These are phyloP conservation scores for Coccomyxa sp. DNA, from an alignment of 139 green algal genomes.

Conservation along the genomic window DNA sequence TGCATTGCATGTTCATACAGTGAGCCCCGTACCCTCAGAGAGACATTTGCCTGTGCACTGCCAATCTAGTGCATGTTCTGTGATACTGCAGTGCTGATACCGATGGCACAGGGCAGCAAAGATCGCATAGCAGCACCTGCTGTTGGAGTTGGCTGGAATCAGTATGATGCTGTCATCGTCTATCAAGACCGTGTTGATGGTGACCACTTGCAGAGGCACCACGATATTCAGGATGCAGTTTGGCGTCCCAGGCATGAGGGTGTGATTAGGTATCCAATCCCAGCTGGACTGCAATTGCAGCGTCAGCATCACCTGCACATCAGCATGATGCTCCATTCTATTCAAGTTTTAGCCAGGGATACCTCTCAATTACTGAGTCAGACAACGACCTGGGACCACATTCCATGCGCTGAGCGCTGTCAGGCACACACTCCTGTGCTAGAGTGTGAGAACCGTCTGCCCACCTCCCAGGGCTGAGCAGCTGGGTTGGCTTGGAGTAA, in stretches of 20 bases:
- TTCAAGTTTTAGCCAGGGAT: neutral
- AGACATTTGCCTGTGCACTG: too few relatives aligned
- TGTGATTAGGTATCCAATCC: neutral
- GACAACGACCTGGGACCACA: too few relatives aligned
- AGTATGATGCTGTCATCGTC: neutral
- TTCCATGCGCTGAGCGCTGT: too few relatives aligned
- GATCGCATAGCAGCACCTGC: too few relatives aligned
- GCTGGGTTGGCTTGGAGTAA: constrained; percentile 42
- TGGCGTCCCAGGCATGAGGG: constrained; percentile 7
- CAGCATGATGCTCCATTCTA: neutral
- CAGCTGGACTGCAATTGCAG: constrained; percentile 6
- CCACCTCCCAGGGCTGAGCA: constrained; percentile 10
- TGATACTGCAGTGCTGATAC: too few relatives aligned
- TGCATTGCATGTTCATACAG: too few relatives aligned
- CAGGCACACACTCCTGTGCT: too few relatives aligned
- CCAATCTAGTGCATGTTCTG: too few relatives aligned
- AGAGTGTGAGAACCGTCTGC: too few relatives aligned
- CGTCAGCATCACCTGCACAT: neutral
- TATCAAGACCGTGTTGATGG: neutral
- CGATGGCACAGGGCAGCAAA: too few relatives aligned
- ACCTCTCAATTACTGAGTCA: neutral
- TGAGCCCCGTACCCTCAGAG: too few relatives aligned
- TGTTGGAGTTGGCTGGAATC: constrained; percentile 21
- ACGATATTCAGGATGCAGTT: constrained; percentile 17
- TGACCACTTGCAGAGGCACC: constrained; percentile 6